Base-by-base conservation (phyloP, 352 stramenopile species). In the Pilasporangium apinafurcum region DNA sequence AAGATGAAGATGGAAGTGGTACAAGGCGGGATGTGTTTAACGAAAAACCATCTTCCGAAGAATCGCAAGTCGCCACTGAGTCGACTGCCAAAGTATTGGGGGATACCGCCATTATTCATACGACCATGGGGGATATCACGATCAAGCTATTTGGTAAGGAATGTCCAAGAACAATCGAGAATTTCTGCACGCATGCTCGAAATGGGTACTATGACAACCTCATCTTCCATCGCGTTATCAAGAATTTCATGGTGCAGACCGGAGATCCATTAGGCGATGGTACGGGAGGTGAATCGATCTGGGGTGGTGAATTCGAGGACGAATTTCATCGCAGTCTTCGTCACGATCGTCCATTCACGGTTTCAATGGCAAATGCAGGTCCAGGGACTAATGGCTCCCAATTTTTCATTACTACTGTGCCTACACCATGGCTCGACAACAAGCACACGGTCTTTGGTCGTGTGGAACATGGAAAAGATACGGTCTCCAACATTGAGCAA, bases 201-300 rank as follows among this genome's bases (percentile, higher is more conserved):
- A 95, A 94, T 26, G 95, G 96, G 4, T 99, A 99, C 75, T 99
- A 99, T 59, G 95, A 99, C 68, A 96, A 97, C 55, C 67, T 98
- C 8, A 91, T 99, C 43, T 99, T 99, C 63, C 97, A 99, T 69
- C 93, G 97, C 41, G 92, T 99, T 44, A 99, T 99, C 65, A 98
- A 98, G 62, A 96, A 95, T 38, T 99, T 99, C 56, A 99, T 99
- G 96, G 70, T 99, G 30, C 96, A 99, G 76, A 90, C 75, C 1
- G 88, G 88, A 2, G 96, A 99, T 56, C 95, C 96, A 10, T 59
- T 97, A 13, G 96, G 97, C 24, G 95, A 99, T 65, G 96, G 96
- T 31, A 99, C 96, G 1, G 96, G 96, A 37, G 97, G 97, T 22
- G 96, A 99, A 72, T 97, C 78, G 39, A 99, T 99, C 50, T 99